Percentiles rank a stretch among this genome's conserved stretches.
phyloP scores from a whole-genome alignment of 176 grass and related monocot genomes.

The Phyllostachys edulis region DNA sequence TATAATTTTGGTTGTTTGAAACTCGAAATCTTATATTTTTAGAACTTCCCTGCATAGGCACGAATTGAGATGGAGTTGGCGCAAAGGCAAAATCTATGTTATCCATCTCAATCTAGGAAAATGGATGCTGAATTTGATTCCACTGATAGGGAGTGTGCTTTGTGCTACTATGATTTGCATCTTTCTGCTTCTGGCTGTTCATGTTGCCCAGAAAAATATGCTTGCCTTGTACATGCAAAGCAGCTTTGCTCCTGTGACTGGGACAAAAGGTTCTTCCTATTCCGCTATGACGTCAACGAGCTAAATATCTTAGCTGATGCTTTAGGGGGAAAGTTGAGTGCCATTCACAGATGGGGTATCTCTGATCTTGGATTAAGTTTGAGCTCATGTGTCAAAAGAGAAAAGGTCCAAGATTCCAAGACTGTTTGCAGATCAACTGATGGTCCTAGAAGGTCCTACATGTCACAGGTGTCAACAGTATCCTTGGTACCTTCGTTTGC shows the following conservation, averaged over 20 bases:
- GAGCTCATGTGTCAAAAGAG: slow-evolving; percentile 60
- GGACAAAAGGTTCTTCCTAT: slow-evolving; percentile 72
- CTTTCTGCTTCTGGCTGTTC: slow-evolving; percentile 77
- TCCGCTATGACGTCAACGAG: slow-evolving; percentile 82
- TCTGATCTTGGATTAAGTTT: slow-evolving; percentile 80
- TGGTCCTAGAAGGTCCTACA: slow-evolving; percentile 44
- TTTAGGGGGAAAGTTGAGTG: slow-evolving; percentile 85
- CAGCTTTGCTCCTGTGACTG: slow-evolving; percentile 80
- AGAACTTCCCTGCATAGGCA: neutral
- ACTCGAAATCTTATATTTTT: too few relatives aligned
- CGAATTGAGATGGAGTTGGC: slow-evolving; percentile 60
- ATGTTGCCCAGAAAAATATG: slow-evolving; percentile 63
- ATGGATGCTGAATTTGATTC: slow-evolving; percentile 83
- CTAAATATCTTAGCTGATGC: slow-evolving; percentile 89
- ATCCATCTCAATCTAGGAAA: slow-evolving; percentile 65
- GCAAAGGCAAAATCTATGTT: slow-evolving; percentile 56
- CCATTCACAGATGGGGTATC: slow-evolving; percentile 85
- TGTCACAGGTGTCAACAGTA: slow-evolving; percentile 45
- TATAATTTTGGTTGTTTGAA: too few relatives aligned
- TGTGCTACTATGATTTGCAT: slow-evolving; percentile 95
- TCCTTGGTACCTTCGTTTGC: slow-evolving; percentile 36
- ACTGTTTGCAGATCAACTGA: slow-evolving; percentile 44
- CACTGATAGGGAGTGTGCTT: slow-evolving; percentile 71
- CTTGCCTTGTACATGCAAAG: slow-evolving; percentile 81
- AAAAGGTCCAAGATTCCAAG: slow-evolving; percentile 60